A percentile compares a stretch with the other conserved stretches of the same genome.
These are phyloP conservation scores for Retiboletus fuscus DNA, from an alignment of 1,284 basidiomycete species.

Conservation along the genomic window DNA sequence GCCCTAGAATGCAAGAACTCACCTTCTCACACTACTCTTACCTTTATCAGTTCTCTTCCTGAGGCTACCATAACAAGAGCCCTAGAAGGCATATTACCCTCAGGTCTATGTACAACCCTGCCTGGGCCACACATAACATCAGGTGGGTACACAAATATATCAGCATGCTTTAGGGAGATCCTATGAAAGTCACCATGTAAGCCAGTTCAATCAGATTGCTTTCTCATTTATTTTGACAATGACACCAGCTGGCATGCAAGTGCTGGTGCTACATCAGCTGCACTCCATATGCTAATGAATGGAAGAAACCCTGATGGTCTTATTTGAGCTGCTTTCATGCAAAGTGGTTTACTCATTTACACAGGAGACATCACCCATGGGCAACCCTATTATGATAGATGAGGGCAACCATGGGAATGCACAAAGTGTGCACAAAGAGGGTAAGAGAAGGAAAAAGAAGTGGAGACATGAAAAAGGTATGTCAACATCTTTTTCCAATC, in stretches of 20 bases:
- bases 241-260: conserved; percentile 47
- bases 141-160: conserved; percentile 65
- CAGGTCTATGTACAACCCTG: too few relatives aligned
- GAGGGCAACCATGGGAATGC: conserved; percentile 54
- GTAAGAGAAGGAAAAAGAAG: conserved; percentile 58
- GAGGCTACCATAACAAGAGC: too few relatives aligned
- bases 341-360: conserved; percentile 41
- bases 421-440: conserved; percentile 48
- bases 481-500: conserved; percentile 19
- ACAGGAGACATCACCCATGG: conserved; percentile 40
- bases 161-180: conserved; percentile 61
- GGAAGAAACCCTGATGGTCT: conserved; percentile 44
- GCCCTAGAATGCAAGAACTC: too few relatives aligned
- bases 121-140: too few relatives aligned
- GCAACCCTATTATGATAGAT: conserved; percentile 42
- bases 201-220: not conserved
- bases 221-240: conserved; percentile 8
- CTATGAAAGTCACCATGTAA: conserved; percentile 53
- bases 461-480: conserved; percentile 64
- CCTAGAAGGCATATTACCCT: too few relatives aligned
- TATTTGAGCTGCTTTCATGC: conserved; percentile 53
- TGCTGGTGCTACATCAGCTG: conserved; percentile 49
- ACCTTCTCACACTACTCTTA: too few relatives aligned
- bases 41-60: too few relatives aligned
- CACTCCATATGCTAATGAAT: conserved; percentile 45